Evolutionary conservation across 129 eudicot genomes (phyloP).

Genomic region (Centrapalus pauciflorus): DNA sequence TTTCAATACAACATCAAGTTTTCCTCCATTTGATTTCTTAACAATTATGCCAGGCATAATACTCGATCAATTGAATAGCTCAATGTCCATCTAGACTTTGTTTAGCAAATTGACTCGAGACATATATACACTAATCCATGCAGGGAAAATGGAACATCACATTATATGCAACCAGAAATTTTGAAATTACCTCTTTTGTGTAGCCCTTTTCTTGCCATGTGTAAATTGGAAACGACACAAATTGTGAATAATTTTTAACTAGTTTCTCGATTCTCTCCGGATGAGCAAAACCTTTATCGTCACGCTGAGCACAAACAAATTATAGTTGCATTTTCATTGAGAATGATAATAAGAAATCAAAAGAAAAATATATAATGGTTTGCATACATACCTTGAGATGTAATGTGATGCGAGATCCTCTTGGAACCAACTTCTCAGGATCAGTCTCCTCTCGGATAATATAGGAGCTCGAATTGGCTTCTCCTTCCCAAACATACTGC

Average conservation of each 20-base stretch:
- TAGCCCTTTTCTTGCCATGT: constrained; percentile 95
- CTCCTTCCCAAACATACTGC: constrained; percentile 98
- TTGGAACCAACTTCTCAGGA: constrained; percentile 69
- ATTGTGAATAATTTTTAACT: constrained; percentile 85
- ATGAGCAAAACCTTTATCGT: constrained; percentile 87
- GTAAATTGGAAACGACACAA: constrained; percentile 93
- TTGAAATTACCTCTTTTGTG: constrained; percentile 68
- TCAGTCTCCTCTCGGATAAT: constrained; percentile 93
- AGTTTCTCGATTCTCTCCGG: constrained; percentile 88
- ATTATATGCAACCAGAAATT: not conserved
- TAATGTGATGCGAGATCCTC: constrained; percentile 86
- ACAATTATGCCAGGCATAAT: too few relatives aligned
- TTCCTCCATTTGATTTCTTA: too few relatives aligned
- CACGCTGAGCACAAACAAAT: constrained; percentile 44
- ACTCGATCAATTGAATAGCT: not conserved
- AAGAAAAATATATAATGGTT: not conserved
- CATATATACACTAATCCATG: not conserved
- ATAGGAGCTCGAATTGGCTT: constrained; percentile 88
- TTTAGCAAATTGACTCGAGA: not conserved
- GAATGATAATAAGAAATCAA: not conserved
- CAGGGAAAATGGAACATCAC: not conserved
- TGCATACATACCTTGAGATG: constrained; percentile 64
- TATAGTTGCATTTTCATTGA: not conserved
- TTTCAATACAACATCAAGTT: not conserved
- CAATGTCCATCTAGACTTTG: not conserved